These are phyloP conservation scores for Chalaropsis ovoidea DNA, from an alignment of 2,329 filamentous ascomycete genomes.

Conservation along the genomic window DNA sequence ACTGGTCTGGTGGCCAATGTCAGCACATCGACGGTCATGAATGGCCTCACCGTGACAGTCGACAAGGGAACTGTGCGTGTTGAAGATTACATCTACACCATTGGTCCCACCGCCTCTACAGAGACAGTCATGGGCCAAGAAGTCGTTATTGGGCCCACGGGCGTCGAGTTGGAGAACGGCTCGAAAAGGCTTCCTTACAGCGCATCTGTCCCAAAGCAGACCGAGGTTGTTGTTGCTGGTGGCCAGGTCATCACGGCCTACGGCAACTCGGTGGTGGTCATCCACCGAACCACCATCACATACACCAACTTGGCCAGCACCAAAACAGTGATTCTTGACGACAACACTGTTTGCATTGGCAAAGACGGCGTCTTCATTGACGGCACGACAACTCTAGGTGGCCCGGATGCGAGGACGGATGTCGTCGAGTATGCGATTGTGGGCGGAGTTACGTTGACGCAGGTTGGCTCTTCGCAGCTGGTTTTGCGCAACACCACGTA, in stretches of 20 bases:
- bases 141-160: constrained; percentile 33
- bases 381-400: constrained; percentile 37
- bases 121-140: constrained; percentile 31
- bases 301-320: constrained; percentile 35
- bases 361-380: constrained; percentile 37
- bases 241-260: constrained; percentile 40
- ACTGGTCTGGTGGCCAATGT: constrained; percentile 30
- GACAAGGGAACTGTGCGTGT: constrained; percentile 37
- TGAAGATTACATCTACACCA: constrained; percentile 37
- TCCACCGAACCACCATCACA: constrained; percentile 38
- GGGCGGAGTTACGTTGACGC: constrained; percentile 44
- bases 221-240: constrained; percentile 40
- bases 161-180: constrained; percentile 32
- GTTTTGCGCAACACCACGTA: constrained; percentile 44
- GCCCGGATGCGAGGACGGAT: constrained; percentile 32
- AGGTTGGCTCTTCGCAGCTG: constrained; percentile 40
- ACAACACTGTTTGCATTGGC: constrained; percentile 43
- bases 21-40: constrained; percentile 35
- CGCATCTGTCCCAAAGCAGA: constrained; percentile 32
- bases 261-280: constrained; percentile 35
- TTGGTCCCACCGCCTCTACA: constrained; percentile 34
- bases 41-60: constrained; percentile 36
- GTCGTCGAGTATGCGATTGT: constrained; percentile 40
- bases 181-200: constrained; percentile 33
- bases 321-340: constrained; percentile 37